Base-by-base conservation (phyloP, 1,139 yeast genomes). In the Yamadazyma epiphylla region DNA sequence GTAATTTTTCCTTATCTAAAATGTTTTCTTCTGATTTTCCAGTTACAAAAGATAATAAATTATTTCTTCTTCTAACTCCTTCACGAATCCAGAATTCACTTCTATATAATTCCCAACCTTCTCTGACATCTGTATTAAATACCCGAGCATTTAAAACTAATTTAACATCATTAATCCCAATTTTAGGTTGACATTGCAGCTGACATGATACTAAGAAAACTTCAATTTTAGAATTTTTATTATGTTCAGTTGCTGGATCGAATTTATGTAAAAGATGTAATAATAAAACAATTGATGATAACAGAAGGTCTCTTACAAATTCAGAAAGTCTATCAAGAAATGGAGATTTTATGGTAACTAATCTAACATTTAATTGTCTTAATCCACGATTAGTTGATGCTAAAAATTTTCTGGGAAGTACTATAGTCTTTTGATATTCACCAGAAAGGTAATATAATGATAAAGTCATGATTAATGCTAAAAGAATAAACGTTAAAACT, bases 81-180 rank as follows among this genome's bases (percentile, higher is more conserved):
- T 88, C 96, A 45, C 83, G 71, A 19, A 79, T 77, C 96, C 97
- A 91, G 51, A 88, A 91, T 52, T 89, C 96, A 46, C 86, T 86
- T 36, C 98, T 63, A 49, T 89, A 91, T 27, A 87, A 58, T 48
- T 91, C 98, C 98, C 98, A 91, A 9, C 89, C 94, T 52, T 89
- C 96, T 42, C 96, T 70, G 4, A 85, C 77, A 34, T 85, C 94
- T 0, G 91, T 78, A 38, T 77, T 77, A 55, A 89, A 91, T 1
- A 80, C 80, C 32, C 96, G 66, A 1, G 96, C 84, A 37, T 83
- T 82, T 34, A 91, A 63, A 3, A 86, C 83, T 10, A 91, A 55
- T 52, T 88, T 88, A 11, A 83, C 77, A 38, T 68, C 74, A 20
- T 64, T 60, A 11, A 68, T 59, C 1, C 74, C 74, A 12, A 62